Base-by-base conservation (phyloP, 352 stramenopile species). In the Pythium chondricola region DNA sequence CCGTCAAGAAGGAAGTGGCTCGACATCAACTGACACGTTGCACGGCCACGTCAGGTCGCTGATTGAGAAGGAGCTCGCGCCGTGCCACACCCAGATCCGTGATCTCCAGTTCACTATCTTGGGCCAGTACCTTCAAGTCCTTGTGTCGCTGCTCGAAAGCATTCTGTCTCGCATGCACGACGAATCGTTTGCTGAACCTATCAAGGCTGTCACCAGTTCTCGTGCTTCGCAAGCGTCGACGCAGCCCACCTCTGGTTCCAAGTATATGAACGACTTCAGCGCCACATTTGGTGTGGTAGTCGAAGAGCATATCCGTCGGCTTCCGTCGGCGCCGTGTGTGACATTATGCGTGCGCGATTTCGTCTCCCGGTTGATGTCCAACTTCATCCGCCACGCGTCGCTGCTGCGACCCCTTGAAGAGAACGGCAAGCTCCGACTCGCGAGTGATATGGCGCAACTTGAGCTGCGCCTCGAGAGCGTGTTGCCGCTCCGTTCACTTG, bases 121-220 rank as follows among this genome's bases (percentile, higher is more conserved):
- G 13, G 77, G 80, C 4, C 72, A 71, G 32, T 93, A 93, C 51
- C 45, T 93, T 9, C 75, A 88, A 33, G 67, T 67, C 2, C 61
- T 93, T 2, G 72, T 74, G 31, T 54, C 48, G 18, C 30, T 85
- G 4, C 27, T 89, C 10, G 79, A 92, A 38, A 42, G 40, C 7
- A 74, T 89, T 41, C 69, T 93, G 11, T 64, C 78, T 1, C 85
- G 85, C 27, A 94, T 94, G 83, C 83, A 94, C 52, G 69, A 87
- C 14, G 83, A 94, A 43, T 91, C 77, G 6, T 93, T 91, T 48
- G 80, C 66, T 8, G 65, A 88, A 51, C 55, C 20, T 1, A 31
- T 46, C 39, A 56, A 67, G 54, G 44, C 29, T 48, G 38, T 27
- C 26, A 45, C 49, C 20, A 20, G 29, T 26, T 10, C 24, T n/a